Base-by-base conservation (phyloP, 441 rosid genomes). In the Breynia disticha region DNA sequence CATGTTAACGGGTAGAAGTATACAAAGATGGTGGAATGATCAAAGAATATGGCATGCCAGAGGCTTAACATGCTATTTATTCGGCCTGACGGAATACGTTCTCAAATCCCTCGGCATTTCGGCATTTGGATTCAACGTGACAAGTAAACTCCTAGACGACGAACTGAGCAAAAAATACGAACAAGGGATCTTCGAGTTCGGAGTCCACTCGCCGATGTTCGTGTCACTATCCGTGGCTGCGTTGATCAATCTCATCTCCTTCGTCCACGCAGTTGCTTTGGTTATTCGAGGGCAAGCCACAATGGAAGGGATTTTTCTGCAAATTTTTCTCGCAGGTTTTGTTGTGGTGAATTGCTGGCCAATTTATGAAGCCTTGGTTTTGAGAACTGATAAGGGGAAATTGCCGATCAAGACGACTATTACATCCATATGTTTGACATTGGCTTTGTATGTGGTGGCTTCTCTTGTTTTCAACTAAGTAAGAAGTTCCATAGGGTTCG, bases 11-110 rank as follows among this genome's bases (percentile, higher is more conserved):
- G 78, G 78, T 5, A 74, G 80, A 8, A 71, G 74, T 11, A 12
- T 62, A 50, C 45, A 53, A 13, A 65, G 49, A 14, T 87, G 96
- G 96, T 80, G 86, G 84, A 82, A 73, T 48, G 82, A 79, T 47
- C 90, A 82, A 56, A 70, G 90, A 50, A 77, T 82, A 46, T 87
- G 82, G 78, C 28, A 55, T 46, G 55, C 79, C 18, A 74, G 72
- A 16, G 90, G 88, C 32, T 19, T 73, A 1, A 28, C 94, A 7
- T 55, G 80, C 57, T 60, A 11, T 47, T 11, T 70, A 13, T 80
- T 73, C 19, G 82, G 83, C 1, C 14, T 41, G 16, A 16, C 63
- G 2, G 86, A 84, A 67, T 80, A 59, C 71, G 16, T 58, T 5
- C 73, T 72, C 44, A 79, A 71, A 61, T 44, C 50, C 46, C 46